Percentiles rank a stretch among this genome's conserved stretches.
Evolutionary conservation across 2,329 filamentous ascomycete genomes (phyloP).

Genomic region (Xylaria sp.): DNA sequence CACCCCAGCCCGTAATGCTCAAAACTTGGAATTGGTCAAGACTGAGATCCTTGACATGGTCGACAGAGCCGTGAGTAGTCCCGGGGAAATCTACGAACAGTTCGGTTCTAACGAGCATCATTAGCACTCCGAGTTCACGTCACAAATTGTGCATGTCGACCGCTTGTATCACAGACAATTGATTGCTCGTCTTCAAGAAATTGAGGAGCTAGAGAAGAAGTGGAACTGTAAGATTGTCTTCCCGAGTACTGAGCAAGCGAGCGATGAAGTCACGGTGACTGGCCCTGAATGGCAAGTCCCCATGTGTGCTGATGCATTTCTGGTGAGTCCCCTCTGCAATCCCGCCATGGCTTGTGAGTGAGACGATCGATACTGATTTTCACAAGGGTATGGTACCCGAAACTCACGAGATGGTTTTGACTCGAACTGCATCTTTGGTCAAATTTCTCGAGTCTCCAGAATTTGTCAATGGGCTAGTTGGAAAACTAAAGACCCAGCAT

Average conservation of each 20-base stretch:
- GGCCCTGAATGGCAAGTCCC: conserved; percentile 98
- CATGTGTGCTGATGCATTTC: conserved; percentile 92
- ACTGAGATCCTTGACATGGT: conserved; percentile 99
- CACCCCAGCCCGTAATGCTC: conserved; percentile 94
- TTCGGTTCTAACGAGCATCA: conserved; percentile 11
- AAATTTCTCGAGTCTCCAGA: conserved; percentile 84
- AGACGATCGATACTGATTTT: conserved; percentile 46
- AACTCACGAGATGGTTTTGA: conserved; percentile 89
- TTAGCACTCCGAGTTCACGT: conserved; percentile 94
- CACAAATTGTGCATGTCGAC: conserved; percentile 92
- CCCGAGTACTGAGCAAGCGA: conserved; percentile 95
- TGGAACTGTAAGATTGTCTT: conserved; percentile 99
- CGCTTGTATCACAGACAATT: conserved; percentile 95
- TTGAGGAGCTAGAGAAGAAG: conserved; percentile 96
- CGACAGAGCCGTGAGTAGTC: conserved; percentile 79
- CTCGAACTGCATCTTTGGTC: conserved; percentile 78
- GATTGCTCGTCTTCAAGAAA: conserved; percentile 85
- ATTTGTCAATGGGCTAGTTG: conserved; percentile 81
- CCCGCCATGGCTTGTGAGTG: neutral
- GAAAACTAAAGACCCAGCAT: conserved; percentile 89
- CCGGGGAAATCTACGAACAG: neutral
- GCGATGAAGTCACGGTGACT: conserved; percentile 93
- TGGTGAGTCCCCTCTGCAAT: conserved; percentile 63
- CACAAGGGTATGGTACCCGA: conserved; percentile 92
- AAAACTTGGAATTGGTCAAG: conserved; percentile 96